Evolutionary conservation across 2,329 filamentous ascomycete species (phyloP), one percentile per base, ranked within the genome.

Genomic region (Dactylellina drechsleri): DNA sequence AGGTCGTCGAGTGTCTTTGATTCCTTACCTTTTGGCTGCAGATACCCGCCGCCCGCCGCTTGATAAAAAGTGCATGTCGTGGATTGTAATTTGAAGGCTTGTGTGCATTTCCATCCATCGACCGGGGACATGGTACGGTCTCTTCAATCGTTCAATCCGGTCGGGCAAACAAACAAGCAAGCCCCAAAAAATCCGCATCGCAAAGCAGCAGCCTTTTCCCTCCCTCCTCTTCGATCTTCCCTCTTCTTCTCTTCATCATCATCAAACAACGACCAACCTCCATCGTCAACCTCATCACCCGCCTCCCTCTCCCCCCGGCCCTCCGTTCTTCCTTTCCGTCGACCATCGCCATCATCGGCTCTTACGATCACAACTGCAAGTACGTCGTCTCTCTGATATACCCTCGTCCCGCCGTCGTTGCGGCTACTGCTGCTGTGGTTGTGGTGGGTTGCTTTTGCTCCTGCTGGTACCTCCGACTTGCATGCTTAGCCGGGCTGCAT

Each of bases 401-500:
- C 4, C 23, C 23, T 23, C 23, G 23, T 23, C 23, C 23, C 31
- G 10, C 31, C 10, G 31, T 36, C 6, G 31, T 36, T 53, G 40
- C 59, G 45, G 23, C 28, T 23, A 26, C 31, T 10, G 31, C 10
- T 53, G 26, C 45, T 23, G 40, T 54, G 50, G 20, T 52, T 5
- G 31, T 18, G 13, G 16, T 47, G 15, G 13, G 43, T 18, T 47
- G 13, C 43, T 15, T 47, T 47, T 56, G 57, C 36, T 36, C 26
- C 15, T 18, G 16, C 28, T 31, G 52, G 28, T 62, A 41, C 58
- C 50, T 43, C 66, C 41, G 50, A 47, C n/a, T 36, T 61, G 61
- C 70, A 66, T 74, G 70, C 61, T 45, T 67, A 64, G 57, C 59
- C 70, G 70, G 62, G 61, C n/a, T 74, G 62, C 61, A 74, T 62